A percentile compares a stretch with the other conserved stretches of the same genome.
Evolutionary conservation across 352 stramenopile species (phyloP).

Genomic region (Phytophthora colocasiae): DNA sequence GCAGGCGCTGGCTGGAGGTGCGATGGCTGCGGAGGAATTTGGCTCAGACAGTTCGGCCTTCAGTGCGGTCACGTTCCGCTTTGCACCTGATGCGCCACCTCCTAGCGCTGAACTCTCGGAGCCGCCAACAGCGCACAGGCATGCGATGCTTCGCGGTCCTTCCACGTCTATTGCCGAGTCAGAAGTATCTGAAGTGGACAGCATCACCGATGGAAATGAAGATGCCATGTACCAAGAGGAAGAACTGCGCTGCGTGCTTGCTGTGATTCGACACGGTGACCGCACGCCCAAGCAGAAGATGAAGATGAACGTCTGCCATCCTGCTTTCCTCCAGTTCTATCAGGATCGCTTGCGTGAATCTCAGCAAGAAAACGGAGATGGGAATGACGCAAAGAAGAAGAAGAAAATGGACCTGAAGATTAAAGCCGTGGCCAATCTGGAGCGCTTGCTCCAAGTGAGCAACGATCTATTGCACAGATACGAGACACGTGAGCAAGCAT

Average conservation of each 20-base stretch:
- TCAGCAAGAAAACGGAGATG: slow-evolving; percentile 36
- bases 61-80: slow-evolving; percentile 67
- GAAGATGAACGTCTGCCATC: slow-evolving; percentile 95
- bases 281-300: slow-evolving; percentile 99
- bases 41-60: slow-evolving; percentile 62
- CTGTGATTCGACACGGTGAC: slow-evolving; percentile 99
- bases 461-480: slow-evolving; percentile 77
- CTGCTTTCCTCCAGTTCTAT: slow-evolving; percentile 90
- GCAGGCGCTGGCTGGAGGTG: slow-evolving; percentile 53
- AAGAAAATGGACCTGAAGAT: slow-evolving; percentile 89
- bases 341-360: slow-evolving; percentile 55
- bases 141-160: slow-evolving; percentile 32
- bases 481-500: slow-evolving; percentile 63
- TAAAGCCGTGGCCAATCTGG: slow-evolving; percentile 83
- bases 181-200: slow-evolving; percentile 36
- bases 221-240: slow-evolving; percentile 84
- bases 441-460: slow-evolving; percentile 80
- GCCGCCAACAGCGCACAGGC: slow-evolving; percentile 45
- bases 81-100: slow-evolving; percentile 50
- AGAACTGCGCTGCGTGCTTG: slow-evolving; percentile 98
- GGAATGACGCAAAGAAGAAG: slow-evolving; percentile 44
- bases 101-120: slow-evolving; percentile 68
- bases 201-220: slow-evolving; percentile 32
- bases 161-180: slow-evolving; percentile 40
- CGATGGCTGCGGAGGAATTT: slow-evolving; percentile 51